These are phyloP conservation scores for Hypoxylon sp. DNA, from an alignment of 2,329 filamentous ascomycete genomes.

Conservation along the genomic window DNA sequence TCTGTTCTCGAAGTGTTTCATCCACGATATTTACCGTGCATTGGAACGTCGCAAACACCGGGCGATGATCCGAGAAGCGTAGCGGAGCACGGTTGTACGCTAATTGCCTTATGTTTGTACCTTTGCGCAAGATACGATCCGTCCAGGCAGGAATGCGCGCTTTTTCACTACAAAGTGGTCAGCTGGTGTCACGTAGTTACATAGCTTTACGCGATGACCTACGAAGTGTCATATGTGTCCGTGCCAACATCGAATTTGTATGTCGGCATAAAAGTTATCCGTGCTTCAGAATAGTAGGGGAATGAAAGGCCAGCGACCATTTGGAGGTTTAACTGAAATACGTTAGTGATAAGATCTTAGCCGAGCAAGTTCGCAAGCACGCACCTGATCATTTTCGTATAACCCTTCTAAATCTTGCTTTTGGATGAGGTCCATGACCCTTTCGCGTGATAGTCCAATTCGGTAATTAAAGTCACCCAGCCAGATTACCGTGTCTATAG, in stretches of 20 bases:
- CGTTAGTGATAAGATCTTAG: constrained; percentile 32
- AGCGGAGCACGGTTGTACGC: constrained; percentile 86
- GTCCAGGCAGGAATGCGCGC: constrained; percentile 97
- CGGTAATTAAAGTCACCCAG: constrained; percentile 98
- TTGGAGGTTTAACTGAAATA: constrained; percentile 82
- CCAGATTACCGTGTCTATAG: constrained; percentile 82
- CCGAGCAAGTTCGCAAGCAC: constrained; percentile 25
- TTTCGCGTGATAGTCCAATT: constrained; percentile 85
- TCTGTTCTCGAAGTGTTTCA: constrained; percentile 75
- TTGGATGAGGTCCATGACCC: constrained; percentile 78
- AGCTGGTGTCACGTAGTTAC: constrained; percentile 41
- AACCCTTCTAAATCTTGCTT: constrained; percentile 79
- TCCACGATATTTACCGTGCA: constrained; percentile 86
- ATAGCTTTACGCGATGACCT: constrained; percentile 54
- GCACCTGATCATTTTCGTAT: constrained; percentile 90
- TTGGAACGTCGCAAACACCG: constrained; percentile 90
- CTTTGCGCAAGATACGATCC: constrained; percentile 90
- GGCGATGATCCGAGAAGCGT: constrained; percentile 94
- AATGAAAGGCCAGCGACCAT: constrained; percentile 95
- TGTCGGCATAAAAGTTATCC: constrained; percentile 89
- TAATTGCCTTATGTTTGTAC: constrained; percentile 82
- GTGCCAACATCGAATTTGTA: constrained; percentile 95
- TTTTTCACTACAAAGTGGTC: constrained; percentile 76
- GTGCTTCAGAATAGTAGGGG: constrained; percentile 89
- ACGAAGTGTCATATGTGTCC: constrained; percentile 92